Evolutionary conservation across 345 rosid species (phyloP).

Genomic region (Pelargonium nanum): DNA sequence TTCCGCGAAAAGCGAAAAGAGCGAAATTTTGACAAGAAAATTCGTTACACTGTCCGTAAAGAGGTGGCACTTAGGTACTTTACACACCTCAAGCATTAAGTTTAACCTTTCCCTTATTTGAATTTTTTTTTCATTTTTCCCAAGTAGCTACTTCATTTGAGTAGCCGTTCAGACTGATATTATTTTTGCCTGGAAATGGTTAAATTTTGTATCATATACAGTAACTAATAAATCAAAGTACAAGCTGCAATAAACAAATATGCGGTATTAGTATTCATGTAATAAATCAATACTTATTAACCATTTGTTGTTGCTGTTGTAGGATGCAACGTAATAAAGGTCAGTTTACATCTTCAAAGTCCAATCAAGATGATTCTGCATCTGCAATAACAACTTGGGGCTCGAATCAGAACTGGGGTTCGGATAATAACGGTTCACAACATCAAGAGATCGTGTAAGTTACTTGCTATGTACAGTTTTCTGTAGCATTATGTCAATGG

Average conservation of each 20-base stretch:
- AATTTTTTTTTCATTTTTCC: background rate
- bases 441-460: constrained; percentile 43
- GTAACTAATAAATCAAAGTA: too few species aligned
- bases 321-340: constrained; percentile 67
- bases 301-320: constrained; percentile 3
- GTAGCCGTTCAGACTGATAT: too few species aligned
- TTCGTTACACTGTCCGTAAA: constrained; percentile 55
- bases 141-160: background rate
- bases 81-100: background rate
- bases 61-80: constrained; percentile 58
- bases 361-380: constrained; percentile 44
- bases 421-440: constrained; percentile 40
- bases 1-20: constrained; percentile 58
- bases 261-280: background rate
- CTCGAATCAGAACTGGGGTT: constrained; percentile 35
- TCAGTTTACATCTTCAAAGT: constrained; percentile 52
- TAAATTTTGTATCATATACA: too few species aligned
- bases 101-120: background rate
- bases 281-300: background rate
- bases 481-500: background rate
- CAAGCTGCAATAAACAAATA: background rate
- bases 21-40: constrained; percentile 58
- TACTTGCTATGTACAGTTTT: constrained; percentile 1
- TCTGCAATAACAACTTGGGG: constrained; percentile 44
- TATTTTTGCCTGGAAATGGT: too few species aligned